phyloP scores from a whole-genome alignment of 140 eudicot genomes.

The Oenanthe javanica region DNA sequence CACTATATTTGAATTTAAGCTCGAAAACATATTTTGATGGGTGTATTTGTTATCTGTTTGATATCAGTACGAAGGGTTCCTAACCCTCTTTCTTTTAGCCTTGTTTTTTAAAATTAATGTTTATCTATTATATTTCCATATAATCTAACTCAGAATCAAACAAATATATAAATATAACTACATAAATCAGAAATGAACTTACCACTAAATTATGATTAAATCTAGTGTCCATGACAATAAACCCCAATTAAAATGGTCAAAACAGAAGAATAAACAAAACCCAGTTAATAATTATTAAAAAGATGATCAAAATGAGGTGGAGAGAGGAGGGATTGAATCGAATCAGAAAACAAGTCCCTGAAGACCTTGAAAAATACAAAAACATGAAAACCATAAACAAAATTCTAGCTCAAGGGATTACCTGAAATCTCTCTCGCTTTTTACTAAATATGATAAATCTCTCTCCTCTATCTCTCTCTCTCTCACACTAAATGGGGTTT shows the following conservation, averaged over 20 bases:
- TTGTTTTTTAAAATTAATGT: no score
- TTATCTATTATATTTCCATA: no score
- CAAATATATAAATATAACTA: not conserved
- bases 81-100: no score
- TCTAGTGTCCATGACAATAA: not conserved
- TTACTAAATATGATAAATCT: not conserved
- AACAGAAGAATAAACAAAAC: not conserved
- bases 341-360: not conserved
- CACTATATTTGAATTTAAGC: not conserved
- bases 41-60: no score
- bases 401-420: not conserved
- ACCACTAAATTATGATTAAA: not conserved
- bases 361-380: not conserved
- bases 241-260: not conserved
- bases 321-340: not conserved
- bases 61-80: no score
- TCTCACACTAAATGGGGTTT: not conserved
- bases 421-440: constrained; percentile 3
- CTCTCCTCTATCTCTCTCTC: not conserved
- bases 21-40: no score
- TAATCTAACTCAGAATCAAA: not conserved
- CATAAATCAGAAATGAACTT: not conserved
- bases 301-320: not conserved
- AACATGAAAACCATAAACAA: not conserved
- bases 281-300: not conserved